phyloP scores from a whole-genome alignment of 2,329 filamentous ascomycete species.

The Trichoderma citrinoviride region DNA sequence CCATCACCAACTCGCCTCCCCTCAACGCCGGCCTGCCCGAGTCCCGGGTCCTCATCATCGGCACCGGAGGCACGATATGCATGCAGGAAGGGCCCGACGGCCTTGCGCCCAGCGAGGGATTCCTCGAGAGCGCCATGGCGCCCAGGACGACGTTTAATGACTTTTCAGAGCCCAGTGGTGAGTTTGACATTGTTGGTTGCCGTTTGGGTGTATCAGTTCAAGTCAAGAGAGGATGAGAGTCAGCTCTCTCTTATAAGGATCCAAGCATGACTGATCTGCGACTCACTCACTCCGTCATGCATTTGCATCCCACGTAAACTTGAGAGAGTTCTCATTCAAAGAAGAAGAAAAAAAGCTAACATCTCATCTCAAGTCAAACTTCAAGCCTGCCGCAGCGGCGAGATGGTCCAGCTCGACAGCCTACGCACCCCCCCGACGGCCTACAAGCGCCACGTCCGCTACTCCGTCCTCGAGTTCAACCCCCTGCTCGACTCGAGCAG shows the following conservation, averaged over 20 bases:
- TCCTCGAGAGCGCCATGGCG: conserved; percentile 78
- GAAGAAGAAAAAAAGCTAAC: neutral
- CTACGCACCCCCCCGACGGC: conserved; percentile 77
- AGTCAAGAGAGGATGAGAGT: neutral
- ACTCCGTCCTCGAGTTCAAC: conserved; percentile 79
- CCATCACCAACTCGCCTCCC: neutral
- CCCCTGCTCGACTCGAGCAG: conserved; percentile 85
- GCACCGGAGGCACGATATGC: conserved; percentile 87
- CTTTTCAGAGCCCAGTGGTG: conserved; percentile 34
- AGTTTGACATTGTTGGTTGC: conserved; percentile 10
- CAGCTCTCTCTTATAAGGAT: neutral
- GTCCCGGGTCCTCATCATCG: conserved; percentile 82
- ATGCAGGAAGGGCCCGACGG: conserved; percentile 82
- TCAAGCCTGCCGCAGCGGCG: conserved; percentile 50
- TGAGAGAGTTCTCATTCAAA: neutral
- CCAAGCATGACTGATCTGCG: too few species aligned
- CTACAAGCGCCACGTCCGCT: conserved; percentile 78
- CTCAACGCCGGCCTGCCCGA: conserved; percentile 54
- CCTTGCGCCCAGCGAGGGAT: conserved; percentile 75
- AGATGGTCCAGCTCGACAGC: conserved; percentile 57
- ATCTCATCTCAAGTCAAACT: conserved; percentile 41
- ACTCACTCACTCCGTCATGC: too few species aligned
- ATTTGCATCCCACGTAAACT: too few species aligned
- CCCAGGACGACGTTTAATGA: conserved; percentile 86
- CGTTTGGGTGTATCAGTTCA: neutral